Conservation (phyloP, 192 early-diverging fungal genomes). For the Umbelopsis isabellina region DNA sequence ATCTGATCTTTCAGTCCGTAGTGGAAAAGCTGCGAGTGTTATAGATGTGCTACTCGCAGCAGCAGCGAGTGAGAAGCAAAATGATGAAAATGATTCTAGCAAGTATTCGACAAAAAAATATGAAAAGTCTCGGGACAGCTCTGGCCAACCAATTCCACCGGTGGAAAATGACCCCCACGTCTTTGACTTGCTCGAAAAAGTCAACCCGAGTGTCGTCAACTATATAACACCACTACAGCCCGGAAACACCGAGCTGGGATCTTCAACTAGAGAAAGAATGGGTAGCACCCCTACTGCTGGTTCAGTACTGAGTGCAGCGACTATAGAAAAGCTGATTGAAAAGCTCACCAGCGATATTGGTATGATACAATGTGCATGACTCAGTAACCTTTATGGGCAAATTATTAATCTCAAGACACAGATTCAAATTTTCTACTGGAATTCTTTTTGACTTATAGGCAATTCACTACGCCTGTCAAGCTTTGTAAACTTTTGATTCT, state of each 20-base stretch:
- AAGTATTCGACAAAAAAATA: not conserved
- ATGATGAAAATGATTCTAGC: not conserved
- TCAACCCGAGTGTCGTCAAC: slow-evolving; percentile 40
- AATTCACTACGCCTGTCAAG: slow-evolving; percentile 54
- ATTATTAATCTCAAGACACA: slow-evolving; percentile 26
- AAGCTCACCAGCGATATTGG: slow-evolving; percentile 57
- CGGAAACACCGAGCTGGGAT: not conserved
- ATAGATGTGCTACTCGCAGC: slow-evolving; percentile 10
- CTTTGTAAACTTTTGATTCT: slow-evolving; percentile 58
- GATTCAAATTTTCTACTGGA: slow-evolving; percentile 54
- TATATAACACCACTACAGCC: slow-evolving; percentile 27
- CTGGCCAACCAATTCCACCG: slow-evolving; percentile 33
- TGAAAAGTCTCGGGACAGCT: too few species aligned
- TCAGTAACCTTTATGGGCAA: not conserved
- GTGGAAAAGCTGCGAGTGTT: not conserved
- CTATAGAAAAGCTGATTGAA: slow-evolving; percentile 57
- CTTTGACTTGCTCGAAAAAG: slow-evolving; percentile 43
- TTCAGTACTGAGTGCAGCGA: slow-evolving; percentile 47
- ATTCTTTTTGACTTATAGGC: slow-evolving; percentile 60
- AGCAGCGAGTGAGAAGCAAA: not conserved
- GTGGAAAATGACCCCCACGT: slow-evolving; percentile 46
- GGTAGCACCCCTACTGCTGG: not conserved
- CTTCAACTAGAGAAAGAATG: not conserved
- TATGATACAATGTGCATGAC: slow-evolving; percentile 1
- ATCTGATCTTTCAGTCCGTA: not conserved